Evolutionary conservation across 176 grass and related monocot genomes (phyloP).

Genomic region (Avena insularis): DNA sequence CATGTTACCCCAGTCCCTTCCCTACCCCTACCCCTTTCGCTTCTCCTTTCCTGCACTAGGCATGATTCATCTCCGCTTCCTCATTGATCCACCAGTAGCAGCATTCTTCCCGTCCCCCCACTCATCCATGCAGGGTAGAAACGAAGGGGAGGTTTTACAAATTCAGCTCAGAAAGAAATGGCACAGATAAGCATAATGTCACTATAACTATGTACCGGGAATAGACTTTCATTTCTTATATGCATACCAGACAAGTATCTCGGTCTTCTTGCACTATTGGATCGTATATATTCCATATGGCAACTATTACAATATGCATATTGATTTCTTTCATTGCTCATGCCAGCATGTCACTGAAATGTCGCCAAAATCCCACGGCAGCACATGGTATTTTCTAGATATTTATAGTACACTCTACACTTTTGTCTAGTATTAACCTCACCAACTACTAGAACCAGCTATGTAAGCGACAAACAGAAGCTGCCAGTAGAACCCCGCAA

Average conservation of each 20-base stretch:
- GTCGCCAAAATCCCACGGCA: not conserved
- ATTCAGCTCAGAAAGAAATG: too few relatives aligned
- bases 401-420: not conserved
- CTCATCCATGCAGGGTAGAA: not conserved
- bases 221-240: not conserved
- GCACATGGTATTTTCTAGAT: not conserved
- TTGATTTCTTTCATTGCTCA: not conserved
- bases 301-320: not conserved
- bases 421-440: not conserved
- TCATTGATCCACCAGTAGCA: not conserved
- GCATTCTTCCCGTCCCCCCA: not conserved
- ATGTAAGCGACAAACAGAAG: conserved; percentile 2
- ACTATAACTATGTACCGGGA: not conserved
- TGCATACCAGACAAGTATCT: not conserved
- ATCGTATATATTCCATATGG: not conserved
- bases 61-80: not conserved
- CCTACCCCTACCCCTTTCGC: not conserved
- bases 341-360: not conserved
- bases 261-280: not conserved
- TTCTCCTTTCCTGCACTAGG: not conserved
- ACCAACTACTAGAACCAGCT: conserved; percentile 7
- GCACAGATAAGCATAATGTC: too few relatives aligned
- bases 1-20: not conserved
- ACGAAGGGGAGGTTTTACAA: not conserved
- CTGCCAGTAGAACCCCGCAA: not conserved